Evolutionary conservation across 306 rosid species (phyloP).

Genomic region (cucumber (Cucumis sativus)): Cucumber_9930_V3 NC_026656.2:22281001-22281500

Average conservation of each 20-base stretch:
- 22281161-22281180: not conserved
- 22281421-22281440: not conserved
- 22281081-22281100: not conserved
- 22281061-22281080: not conserved
- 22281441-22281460: not conserved
- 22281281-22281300: conserved; percentile 97
- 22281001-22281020: not conserved
- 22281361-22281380: conserved; percentile 13
- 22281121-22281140: not conserved
- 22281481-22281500: conserved; percentile 13
- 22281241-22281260: conserved; percentile 1
- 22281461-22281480: not conserved
- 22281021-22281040: not conserved
- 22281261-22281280: conserved; percentile 97
- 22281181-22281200: conserved; percentile 2
- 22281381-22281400: not conserved
- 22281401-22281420: not conserved
- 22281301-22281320: conserved; percentile 69
- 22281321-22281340: conserved; percentile 96
- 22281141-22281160: not conserved
- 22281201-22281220: not conserved
- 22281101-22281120: not conserved
- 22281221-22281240: conserved; percentile 4
- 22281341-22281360: conserved; percentile 22
- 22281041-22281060: not conserved